These are phyloP conservation scores for Cardamine resedifolia DNA, from an alignment of 345 rosid species.

Conservation along the genomic window DNA sequence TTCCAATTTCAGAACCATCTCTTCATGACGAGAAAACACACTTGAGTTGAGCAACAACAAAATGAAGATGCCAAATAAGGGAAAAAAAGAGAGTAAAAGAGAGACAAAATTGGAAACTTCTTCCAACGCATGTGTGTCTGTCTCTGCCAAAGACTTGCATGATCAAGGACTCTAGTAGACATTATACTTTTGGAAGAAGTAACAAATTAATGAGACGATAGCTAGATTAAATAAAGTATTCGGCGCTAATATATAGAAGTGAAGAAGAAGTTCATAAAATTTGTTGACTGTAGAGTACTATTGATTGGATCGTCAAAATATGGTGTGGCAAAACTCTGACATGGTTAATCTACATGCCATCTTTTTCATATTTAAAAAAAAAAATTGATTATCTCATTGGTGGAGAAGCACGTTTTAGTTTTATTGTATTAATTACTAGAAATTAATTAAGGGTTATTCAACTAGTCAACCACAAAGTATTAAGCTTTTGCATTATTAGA, in stretches of 20 bases:
- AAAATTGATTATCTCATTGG: no score
- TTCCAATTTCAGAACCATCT: background rate
- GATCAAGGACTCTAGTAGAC: background rate
- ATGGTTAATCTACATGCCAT: background rate
- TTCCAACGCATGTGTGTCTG: background rate
- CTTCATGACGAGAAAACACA: background rate
- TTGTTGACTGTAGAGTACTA: background rate
- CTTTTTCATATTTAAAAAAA: no score
- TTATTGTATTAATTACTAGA: background rate
- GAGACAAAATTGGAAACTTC: background rate
- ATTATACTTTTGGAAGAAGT: background rate
- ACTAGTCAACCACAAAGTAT: background rate
- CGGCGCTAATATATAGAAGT: background rate
- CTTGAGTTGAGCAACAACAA: background rate
- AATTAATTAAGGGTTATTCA: background rate
- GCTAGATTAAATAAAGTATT: background rate
- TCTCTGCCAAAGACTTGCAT: background rate
- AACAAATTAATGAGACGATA: no score
- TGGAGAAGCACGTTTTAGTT: background rate
- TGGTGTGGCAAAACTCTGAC: background rate
- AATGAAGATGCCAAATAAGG: background rate
- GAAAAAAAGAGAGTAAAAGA: background rate
- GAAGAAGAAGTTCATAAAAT: no score
- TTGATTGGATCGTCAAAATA: background rate
- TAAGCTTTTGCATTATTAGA: background rate